Percentiles rank a stretch among this genome's conserved stretches.
These are phyloP conservation scores for Tilletia caries DNA, from an alignment of 1,284 basidiomycete genomes.

Conservation along the genomic window DNA sequence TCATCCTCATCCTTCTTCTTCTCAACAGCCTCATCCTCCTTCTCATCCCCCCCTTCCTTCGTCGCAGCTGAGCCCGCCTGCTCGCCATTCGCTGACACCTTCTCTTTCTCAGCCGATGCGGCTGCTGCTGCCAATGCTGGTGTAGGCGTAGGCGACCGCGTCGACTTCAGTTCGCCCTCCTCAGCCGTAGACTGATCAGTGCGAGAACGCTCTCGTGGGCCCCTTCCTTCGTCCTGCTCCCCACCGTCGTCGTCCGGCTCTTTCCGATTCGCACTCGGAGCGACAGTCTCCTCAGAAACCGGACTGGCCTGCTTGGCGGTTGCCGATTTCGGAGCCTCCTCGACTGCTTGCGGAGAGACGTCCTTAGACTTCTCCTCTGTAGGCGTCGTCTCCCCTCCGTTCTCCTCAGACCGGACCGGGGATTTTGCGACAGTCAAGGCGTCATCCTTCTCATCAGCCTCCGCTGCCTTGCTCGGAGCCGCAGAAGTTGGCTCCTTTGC, in stretches of 20 bases:
- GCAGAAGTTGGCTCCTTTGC: neutral
- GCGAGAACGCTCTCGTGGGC: neutral
- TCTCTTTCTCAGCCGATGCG: neutral
- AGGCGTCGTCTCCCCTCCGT: too few relatives aligned
- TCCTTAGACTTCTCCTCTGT: too few relatives aligned
- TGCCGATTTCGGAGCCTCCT: neutral
- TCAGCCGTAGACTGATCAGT: neutral
- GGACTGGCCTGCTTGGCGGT: neutral
- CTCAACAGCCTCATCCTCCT: neutral
- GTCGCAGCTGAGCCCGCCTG: neutral
- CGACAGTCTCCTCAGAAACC: too few relatives aligned
- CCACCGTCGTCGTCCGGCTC: neutral
- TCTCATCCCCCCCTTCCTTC: neutral
- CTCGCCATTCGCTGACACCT: neutral
- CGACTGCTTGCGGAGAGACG: too few relatives aligned
- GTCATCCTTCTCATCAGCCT: neutral
- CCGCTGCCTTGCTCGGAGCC: neutral
- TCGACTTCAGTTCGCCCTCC: constrained; percentile 13
- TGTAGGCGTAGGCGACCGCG: neutral
- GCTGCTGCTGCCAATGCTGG: neutral
- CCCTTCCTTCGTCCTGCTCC: neutral
- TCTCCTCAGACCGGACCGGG: too few relatives aligned
- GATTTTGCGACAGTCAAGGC: too few relatives aligned
- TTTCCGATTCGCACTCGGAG: too few relatives aligned
- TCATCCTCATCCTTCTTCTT: neutral